phyloP scores from a whole-genome alignment of 805 yeast species.

The Lipomyces yamanashiensis region DNA sequence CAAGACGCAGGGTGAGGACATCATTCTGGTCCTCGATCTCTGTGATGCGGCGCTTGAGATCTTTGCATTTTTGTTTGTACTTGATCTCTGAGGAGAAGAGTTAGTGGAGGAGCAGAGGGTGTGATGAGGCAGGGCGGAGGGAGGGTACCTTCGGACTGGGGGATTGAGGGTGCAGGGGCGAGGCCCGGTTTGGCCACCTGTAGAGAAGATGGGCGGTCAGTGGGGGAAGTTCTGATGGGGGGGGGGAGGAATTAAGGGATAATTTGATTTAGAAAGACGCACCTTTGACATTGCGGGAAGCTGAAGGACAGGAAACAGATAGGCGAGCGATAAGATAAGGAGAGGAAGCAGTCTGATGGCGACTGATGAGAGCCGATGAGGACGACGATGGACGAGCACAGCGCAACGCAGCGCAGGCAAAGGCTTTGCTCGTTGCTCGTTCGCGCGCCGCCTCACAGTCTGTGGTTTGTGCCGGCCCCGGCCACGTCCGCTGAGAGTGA shows the following conservation, averaged over 20 bases:
- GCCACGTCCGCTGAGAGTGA: background rate
- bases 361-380: background rate
- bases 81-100: constrained; percentile 43
- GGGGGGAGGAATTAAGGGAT: background rate
- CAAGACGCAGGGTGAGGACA: constrained; percentile 71
- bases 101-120: background rate
- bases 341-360: background rate
- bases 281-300: constrained; percentile 2
- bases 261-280: background rate
- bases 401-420: background rate
- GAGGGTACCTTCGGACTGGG: constrained; percentile 29
- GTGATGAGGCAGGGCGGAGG: background rate
- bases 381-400: background rate
- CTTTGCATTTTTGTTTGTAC: constrained; percentile 70
- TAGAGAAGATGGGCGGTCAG: background rate
- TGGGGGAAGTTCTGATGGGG: background rate
- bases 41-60: constrained; percentile 54
- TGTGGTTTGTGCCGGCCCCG: background rate
- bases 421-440: background rate
- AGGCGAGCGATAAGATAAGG: background rate
- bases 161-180: constrained; percentile 30
- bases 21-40: constrained; percentile 46
- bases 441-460: background rate
- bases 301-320: background rate
- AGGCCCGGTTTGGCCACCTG: constrained; percentile 2